These are phyloP conservation scores for Termitomyces sp. DNA, from an alignment of 768 basidiomycete genomes.

Conservation along the genomic window DNA sequence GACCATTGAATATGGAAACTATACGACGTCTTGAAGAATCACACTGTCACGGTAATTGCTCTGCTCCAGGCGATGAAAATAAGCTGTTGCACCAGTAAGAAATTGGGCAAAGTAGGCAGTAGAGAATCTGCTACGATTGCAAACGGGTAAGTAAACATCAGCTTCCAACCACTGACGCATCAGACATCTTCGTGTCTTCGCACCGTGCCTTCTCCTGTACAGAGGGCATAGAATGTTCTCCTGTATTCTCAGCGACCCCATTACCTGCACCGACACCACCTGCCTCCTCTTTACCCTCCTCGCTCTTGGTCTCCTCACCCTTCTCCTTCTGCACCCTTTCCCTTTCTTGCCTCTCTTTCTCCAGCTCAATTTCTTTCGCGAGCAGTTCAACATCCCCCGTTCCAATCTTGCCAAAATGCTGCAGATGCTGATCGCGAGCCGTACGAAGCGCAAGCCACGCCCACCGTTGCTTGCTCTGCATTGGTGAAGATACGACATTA, in stretches of 20 bases:
- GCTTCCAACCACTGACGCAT: conserved; percentile 6
- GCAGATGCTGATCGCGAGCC: conserved; percentile 65
- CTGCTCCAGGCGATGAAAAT: too few species aligned
- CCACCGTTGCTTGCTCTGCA: conserved; percentile 70
- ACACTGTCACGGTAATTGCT: too few species aligned
- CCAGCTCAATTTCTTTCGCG: conserved; percentile 46
- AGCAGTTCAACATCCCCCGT: conserved; percentile 64
- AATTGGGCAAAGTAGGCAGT: too few species aligned
- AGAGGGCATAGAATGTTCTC: conserved; percentile 22
- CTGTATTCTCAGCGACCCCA: conserved; percentile 23
- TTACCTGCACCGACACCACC: conserved; percentile 16
- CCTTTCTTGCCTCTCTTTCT: conserved; percentile 39
- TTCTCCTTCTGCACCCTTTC: conserved; percentile 27
- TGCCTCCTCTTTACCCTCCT: conserved; percentile 1
- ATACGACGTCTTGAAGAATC: too few species aligned
- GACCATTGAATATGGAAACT: too few species aligned
- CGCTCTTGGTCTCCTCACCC: conserved; percentile 23
- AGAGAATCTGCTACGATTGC: too few species aligned
- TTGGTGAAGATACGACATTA: background rate
- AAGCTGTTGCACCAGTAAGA: too few species aligned
- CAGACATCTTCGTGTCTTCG: conserved; percentile 48
- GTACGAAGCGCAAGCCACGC: conserved; percentile 79
- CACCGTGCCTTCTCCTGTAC: conserved; percentile 20
- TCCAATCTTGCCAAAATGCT: conserved; percentile 79
- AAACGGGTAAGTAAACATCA: background rate